Evolutionary conservation across 2,329 filamentous ascomycete genomes (phyloP).

Genomic region (Daldinia sp.): DNA sequence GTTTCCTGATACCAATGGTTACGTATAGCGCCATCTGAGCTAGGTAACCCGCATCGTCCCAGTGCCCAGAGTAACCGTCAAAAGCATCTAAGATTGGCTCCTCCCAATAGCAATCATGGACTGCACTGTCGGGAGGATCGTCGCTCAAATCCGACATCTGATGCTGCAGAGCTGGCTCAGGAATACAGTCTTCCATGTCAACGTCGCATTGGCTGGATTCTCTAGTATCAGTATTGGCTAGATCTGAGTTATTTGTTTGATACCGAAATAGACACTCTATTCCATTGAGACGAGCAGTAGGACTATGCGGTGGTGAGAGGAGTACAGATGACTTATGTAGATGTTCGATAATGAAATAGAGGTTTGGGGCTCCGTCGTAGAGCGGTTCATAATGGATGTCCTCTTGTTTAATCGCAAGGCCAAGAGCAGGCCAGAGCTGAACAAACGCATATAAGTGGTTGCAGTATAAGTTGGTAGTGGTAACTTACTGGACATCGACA

Average conservation of each 20-base stretch:
- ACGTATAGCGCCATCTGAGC: conserved; percentile 47
- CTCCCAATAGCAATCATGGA: conserved; percentile 6
- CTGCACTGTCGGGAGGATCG: not conserved
- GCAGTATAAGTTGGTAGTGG: not conserved
- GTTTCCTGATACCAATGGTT: conserved; percentile 48
- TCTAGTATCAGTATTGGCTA: not conserved
- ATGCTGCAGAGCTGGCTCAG: not conserved
- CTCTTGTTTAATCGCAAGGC: conserved; percentile 43
- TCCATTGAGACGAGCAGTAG: conserved; percentile 48
- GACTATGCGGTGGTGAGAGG: conserved; percentile 48
- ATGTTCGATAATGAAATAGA: conserved; percentile 51
- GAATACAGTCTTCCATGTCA: not conserved
- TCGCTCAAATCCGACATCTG: not conserved
- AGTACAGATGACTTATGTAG: conserved; percentile 49
- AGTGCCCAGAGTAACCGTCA: conserved; percentile 1
- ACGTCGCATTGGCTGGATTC: not conserved
- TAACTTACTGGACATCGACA: conserved; percentile 46
- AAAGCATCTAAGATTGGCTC: not conserved
- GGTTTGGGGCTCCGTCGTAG: conserved; percentile 44
- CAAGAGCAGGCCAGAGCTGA: conserved; percentile 49
- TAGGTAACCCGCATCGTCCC: conserved; percentile 32
- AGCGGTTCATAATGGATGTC: conserved; percentile 43
- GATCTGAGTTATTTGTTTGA: conserved; percentile 5
- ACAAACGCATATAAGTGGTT: conserved; percentile 29
- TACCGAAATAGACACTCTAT: conserved; percentile 47